These are phyloP conservation scores for Podospora comata DNA, from an alignment of 495 filamentous ascomycete genomes.

Conservation along the genomic window DNA sequence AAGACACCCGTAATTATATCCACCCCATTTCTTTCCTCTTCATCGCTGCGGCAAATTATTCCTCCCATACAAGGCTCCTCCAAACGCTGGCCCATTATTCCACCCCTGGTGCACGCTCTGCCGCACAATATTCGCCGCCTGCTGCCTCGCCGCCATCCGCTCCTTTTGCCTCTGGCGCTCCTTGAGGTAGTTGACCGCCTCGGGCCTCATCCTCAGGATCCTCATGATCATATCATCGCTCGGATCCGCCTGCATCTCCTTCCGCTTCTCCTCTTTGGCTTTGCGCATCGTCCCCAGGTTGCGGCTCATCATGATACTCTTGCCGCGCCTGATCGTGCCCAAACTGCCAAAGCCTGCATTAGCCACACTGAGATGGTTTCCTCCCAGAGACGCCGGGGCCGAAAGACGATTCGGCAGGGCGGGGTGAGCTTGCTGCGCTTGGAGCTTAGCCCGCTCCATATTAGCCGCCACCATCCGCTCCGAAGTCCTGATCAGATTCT, in stretches of 20 bases:
- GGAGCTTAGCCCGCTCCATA: constrained; percentile 71
- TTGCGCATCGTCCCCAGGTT: constrained; percentile 96
- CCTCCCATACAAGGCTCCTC: constrained; percentile 33
- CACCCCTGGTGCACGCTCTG: constrained; percentile 72
- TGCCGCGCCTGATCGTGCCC: constrained; percentile 72
- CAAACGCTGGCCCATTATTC: constrained; percentile 50
- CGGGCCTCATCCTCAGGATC: constrained; percentile 92
- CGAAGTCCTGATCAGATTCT: constrained; percentile 84
- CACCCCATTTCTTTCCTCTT: not conserved
- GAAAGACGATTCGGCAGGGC: constrained; percentile 61
- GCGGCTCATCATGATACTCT: constrained; percentile 90
- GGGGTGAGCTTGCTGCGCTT: constrained; percentile 36
- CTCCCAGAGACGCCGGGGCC: constrained; percentile 60
- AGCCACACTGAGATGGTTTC: constrained; percentile 28
- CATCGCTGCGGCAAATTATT: constrained; percentile 30
- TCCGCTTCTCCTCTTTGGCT: constrained; percentile 91
- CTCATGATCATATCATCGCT: constrained; percentile 98
- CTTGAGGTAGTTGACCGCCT: constrained; percentile 84
- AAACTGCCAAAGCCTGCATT: constrained; percentile 58
- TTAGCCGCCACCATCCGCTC: constrained; percentile 93
- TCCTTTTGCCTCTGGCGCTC: constrained; percentile 93
- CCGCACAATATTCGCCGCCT: constrained; percentile 90
- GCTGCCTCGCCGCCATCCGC: constrained; percentile 80
- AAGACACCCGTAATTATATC: not conserved
- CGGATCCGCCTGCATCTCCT: constrained; percentile 92